phyloP scores from a whole-genome alignment of 2,329 filamentous ascomycete species.

The Drechmeria coniospora region DNA sequence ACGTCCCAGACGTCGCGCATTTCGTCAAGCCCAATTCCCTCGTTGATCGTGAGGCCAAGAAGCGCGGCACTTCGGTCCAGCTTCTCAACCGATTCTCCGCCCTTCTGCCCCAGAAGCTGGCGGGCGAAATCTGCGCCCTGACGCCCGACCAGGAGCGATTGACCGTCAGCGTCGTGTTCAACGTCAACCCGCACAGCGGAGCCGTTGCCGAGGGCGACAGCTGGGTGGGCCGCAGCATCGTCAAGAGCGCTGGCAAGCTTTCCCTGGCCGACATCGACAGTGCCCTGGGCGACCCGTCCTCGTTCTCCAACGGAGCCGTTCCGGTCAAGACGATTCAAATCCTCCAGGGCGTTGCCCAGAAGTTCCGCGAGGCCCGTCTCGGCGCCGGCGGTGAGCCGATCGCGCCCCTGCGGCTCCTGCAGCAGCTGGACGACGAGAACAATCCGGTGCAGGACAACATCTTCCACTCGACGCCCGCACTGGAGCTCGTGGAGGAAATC shows the following conservation, averaged over 20 bases:
- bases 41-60: slow-evolving; percentile 93
- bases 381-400: slow-evolving; percentile 66
- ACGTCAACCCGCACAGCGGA: slow-evolving; percentile 68
- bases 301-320: slow-evolving; percentile 48
- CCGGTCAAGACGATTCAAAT: slow-evolving; percentile 65
- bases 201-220: slow-evolving; percentile 68
- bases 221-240: slow-evolving; percentile 86
- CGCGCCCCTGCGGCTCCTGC: slow-evolving; percentile 72
- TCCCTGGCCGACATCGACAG: slow-evolving; percentile 75
- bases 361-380: slow-evolving; percentile 79
- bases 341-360: slow-evolving; percentile 68
- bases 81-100: slow-evolving; percentile 77
- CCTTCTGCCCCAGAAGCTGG: slow-evolving; percentile 76
- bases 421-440: slow-evolving; percentile 95
- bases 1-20: slow-evolving; percentile 88
- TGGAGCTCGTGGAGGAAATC: slow-evolving; percentile 89
- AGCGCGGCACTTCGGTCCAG: slow-evolving; percentile 91
- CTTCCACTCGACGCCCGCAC: slow-evolving; percentile 76
- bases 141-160: slow-evolving; percentile 78
- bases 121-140: slow-evolving; percentile 76
- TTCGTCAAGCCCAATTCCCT: slow-evolving; percentile 94
- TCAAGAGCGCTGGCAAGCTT: slow-evolving; percentile 81
- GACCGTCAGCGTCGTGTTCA: slow-evolving; percentile 85
- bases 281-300: slow-evolving; percentile 50
- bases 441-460: slow-evolving; percentile 93